phyloP scores from a whole-genome alignment of 2,329 filamentous ascomycete species.

The Aspergillus luchuensis region DNA sequence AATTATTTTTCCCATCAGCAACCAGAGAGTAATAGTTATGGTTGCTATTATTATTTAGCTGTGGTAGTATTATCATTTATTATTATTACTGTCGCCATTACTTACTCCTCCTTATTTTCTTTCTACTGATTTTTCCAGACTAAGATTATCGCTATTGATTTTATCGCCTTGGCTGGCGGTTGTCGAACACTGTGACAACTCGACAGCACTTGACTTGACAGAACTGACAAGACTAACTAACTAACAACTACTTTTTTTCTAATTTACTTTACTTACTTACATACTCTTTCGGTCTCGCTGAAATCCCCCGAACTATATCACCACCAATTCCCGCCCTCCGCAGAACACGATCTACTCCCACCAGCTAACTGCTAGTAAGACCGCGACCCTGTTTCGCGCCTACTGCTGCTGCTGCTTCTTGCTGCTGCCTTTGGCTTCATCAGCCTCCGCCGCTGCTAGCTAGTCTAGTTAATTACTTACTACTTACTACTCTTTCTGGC shows the following conservation, averaged over 20 bases:
- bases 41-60: not conserved
- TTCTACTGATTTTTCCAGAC: not conserved
- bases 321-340: not conserved
- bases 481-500: slow-evolving; percentile 1
- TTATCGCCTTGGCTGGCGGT: slow-evolving; percentile 7
- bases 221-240: not conserved
- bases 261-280: not conserved
- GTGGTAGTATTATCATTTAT: not conserved
- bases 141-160: slow-evolving; percentile 8
- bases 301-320: slow-evolving; percentile 6
- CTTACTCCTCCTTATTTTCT: not conserved
- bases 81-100: not conserved
- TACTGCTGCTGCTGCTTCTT: not conserved
- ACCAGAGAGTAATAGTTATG: not conserved
- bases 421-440: not conserved
- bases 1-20: not conserved
- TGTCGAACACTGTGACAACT: slow-evolving; percentile 5
- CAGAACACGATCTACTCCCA: slow-evolving; percentile 6
- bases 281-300: not conserved
- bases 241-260: not conserved
- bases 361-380: slow-evolving; percentile 1
- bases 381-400: not conserved
- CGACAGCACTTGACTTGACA: not conserved
- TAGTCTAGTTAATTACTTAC: not conserved
- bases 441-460: not conserved